Base-by-base conservation (phyloP, 768 basidiomycete species). In the Phylloporus sp. region DNA sequence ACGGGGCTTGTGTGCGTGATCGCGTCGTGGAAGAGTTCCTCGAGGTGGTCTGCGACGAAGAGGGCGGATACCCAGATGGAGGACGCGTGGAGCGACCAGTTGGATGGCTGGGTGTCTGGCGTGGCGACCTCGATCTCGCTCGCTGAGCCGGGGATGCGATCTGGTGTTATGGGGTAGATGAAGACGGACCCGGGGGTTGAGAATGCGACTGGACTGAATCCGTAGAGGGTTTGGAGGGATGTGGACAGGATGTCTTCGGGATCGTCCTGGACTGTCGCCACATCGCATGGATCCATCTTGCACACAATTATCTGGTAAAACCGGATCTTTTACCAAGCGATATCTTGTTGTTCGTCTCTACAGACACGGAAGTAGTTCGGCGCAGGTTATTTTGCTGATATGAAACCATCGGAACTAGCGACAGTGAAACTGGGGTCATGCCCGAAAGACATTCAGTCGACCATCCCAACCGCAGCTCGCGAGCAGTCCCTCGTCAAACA, bases 381-480 rank as follows among this genome's bases (percentile, higher is more conserved):
- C 23, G 8, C 38, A 13, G 11, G 38, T 40, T 3, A 24, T 22
- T 10, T 22, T 7, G 23, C 28, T 18, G 26, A 28, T 28, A 16
- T 27, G 27, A 11, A 18, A 28, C n/a, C 24, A 26, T n/a, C 20
- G 32, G 28, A 29, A 6, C 28, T 6, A 29, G 28, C n/a, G n/a
- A 11, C 6, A n/a, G 9, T 38, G 36, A 38, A 38, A 38, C 36
- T 22, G 12, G 15, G 35, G 45, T 63, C 59, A 78, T 40, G 81
- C 72, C 53, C 80, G 82, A 66, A 89, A 93, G 56, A 95, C 76
- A 70, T 86, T 81, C 47, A 95, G 70, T 70, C 82, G 80, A 60
- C 87, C 82, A 58, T 97, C 95, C 95, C 95, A 97, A 45, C 88
- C 84, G 68, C 92, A 95, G 53, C 86, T 95, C 35, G 90, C 93